Percentiles rank a stretch among this genome's conserved stretches.
Conservation (phyloP, 345 rosid species). For the Melaleuca quinquenervia region DNA sequence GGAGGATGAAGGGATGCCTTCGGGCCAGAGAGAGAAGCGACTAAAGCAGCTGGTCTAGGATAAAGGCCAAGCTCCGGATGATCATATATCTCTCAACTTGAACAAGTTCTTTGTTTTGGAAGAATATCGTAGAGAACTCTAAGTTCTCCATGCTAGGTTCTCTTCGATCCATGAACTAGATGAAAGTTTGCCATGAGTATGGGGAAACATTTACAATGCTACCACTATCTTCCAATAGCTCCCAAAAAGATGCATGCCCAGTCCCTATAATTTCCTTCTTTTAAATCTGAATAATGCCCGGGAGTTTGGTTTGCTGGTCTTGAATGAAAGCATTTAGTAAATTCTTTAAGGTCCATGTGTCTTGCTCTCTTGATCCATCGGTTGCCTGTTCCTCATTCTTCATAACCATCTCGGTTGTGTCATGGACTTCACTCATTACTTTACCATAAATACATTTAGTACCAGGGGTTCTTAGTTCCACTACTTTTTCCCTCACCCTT, state of each 20-base stretch:
- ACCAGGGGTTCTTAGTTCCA: too few relatives aligned
- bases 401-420: too few relatives aligned
- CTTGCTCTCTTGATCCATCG: too few relatives aligned
- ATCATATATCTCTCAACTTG: neutral
- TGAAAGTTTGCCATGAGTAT: neutral
- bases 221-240: neutral
- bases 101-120: neutral
- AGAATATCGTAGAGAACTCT: neutral
- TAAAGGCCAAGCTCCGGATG: too few relatives aligned
- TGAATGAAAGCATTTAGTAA: neutral
- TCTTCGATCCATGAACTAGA: neutral
- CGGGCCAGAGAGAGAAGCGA: too few relatives aligned
- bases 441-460: too few relatives aligned
- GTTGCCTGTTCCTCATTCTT: too few relatives aligned
- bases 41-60: too few relatives aligned
- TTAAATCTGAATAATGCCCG: neutral
- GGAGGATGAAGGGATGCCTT: too few relatives aligned
- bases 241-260: neutral
- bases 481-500: too few relatives aligned
- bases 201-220: neutral
- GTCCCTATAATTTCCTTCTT: neutral
- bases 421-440: too few relatives aligned
- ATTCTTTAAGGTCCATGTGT: too few relatives aligned
- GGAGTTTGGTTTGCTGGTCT: neutral
- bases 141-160: neutral